Conservation (phyloP, 1,139 yeast genomes). For the Yamadazyma oceani region DNA sequence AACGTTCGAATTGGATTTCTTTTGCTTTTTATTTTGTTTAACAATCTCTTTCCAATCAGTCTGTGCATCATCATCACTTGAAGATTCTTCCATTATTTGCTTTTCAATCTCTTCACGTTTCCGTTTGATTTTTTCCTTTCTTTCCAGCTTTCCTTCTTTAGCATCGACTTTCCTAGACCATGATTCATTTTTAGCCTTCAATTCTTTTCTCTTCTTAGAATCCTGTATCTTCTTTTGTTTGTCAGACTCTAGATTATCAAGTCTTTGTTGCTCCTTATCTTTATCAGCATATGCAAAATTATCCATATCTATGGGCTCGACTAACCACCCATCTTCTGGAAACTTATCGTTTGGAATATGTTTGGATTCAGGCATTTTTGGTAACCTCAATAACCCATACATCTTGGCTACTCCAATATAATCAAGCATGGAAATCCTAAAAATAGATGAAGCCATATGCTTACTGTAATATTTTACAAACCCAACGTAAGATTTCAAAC, state of each 20-base stretch:
- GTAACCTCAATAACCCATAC: constrained; percentile 81
- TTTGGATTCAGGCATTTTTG: constrained; percentile 90
- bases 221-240: constrained; percentile 44
- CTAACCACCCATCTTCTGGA: constrained; percentile 75
- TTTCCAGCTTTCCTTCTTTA: constrained; percentile 61
- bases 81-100: constrained; percentile 47
- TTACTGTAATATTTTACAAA: constrained; percentile 82
- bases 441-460: constrained; percentile 89
- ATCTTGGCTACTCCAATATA: constrained; percentile 69
- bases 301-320: constrained; percentile 62
- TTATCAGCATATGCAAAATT: constrained; percentile 62
- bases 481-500: constrained; percentile 79
- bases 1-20: constrained; percentile 31
- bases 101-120: constrained; percentile 64
- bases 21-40: constrained; percentile 59
- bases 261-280: constrained; percentile 61
- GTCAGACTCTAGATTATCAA: constrained; percentile 54
- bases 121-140: constrained; percentile 63
- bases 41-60: constrained; percentile 91
- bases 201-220: constrained; percentile 49
- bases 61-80: constrained; percentile 47
- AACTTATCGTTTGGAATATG: constrained; percentile 46
- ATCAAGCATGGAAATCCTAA: constrained; percentile 71
- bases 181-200: constrained; percentile 58
- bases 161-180: constrained; percentile 76